phyloP scores from a whole-genome alignment of 2,329 filamentous ascomycete genomes.

The Hypoxylon sp. region DNA sequence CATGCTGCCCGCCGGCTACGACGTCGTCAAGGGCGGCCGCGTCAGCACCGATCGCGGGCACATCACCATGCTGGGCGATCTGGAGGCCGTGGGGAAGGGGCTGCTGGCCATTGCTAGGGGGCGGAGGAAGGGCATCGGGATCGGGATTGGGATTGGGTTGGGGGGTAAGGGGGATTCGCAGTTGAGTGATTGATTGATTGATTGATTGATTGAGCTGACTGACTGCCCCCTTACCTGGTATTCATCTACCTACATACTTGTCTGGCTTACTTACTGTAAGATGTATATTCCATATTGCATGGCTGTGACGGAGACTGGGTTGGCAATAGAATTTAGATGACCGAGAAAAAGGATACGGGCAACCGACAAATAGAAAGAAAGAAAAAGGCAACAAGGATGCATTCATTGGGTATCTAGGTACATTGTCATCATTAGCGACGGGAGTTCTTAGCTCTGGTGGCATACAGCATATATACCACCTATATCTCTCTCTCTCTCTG shows the following conservation, averaged over 20 bases:
- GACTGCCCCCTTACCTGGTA: too few relatives aligned
- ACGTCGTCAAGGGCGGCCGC: slow-evolving; percentile 74
- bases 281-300: neutral
- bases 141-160: slow-evolving; percentile 53
- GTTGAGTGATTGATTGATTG: neutral
- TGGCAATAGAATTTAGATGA: neutral
- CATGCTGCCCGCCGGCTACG: slow-evolving; percentile 84
- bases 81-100: slow-evolving; percentile 80
- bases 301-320: neutral
- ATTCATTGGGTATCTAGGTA: slow-evolving; percentile 11
- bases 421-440: too few relatives aligned
- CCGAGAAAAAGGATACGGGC: slow-evolving; percentile 17
- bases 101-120: slow-evolving; percentile 73
- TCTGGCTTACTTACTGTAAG: too few relatives aligned
- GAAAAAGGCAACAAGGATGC: slow-evolving; percentile 13
- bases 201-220: too few relatives aligned
- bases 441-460: too few relatives aligned
- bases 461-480: too few relatives aligned
- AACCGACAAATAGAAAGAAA: slow-evolving; percentile 17
- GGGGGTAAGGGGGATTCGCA: neutral
- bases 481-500: too few relatives aligned
- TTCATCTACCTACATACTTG: too few relatives aligned
- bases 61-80: slow-evolving; percentile 84
- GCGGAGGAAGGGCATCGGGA: slow-evolving; percentile 75
- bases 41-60: slow-evolving; percentile 86